Evolutionary conservation across 2,329 filamentous ascomycete species (phyloP), one percentile per base, ranked within the genome.

Genomic region (Ophiostoma ulmi): DNA sequence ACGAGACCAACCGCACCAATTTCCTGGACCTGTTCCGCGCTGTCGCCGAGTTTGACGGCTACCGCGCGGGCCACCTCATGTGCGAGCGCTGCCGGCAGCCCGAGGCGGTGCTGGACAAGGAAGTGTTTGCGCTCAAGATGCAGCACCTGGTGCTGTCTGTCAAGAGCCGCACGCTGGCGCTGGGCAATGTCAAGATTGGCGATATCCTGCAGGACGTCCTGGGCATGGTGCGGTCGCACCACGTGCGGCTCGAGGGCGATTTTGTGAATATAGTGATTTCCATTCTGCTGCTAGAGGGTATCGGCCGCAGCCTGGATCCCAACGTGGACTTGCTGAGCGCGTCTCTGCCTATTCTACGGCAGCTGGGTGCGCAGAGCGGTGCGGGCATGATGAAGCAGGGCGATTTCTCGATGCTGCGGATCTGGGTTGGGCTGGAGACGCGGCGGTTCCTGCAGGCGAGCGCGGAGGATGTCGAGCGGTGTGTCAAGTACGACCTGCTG

Each of bases 261-360:
- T 99, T 98, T 78, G 93, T 99, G 78, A 99, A 99, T 77, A 95
- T 99, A 5, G 94, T 99, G 39, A 90, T 99, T 72, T 97, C 93
- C 72, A 97, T 98, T 69, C 82, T 99, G 44, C 84, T 99, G 1
- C 84, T 99, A 1, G 95, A 99, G 78, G 95, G 95, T 7, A 99
- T 98, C 76, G 95, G 95, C 0, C 87, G 95, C 73, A 92, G 85
- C 72, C 81, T 99, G 20, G 90, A 98, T 78, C 94, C 95, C 0
- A 85, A 94, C 69, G 83, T 97, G 66, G 95, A 99, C 80, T 83
- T 99, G 14, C 90, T 99, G 74, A 85, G 83, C 77, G 94, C 92
- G 77, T 93, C 94, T 8, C 82, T 99, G 67, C 95, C 95, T 0
- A 98, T 99, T 67, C 81, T 99, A 71, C 86, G 95, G 75, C 90